Base-by-base conservation (phyloP, 2,329 filamentous ascomycete species). In the Stemphylium lycopersici region DNA sequence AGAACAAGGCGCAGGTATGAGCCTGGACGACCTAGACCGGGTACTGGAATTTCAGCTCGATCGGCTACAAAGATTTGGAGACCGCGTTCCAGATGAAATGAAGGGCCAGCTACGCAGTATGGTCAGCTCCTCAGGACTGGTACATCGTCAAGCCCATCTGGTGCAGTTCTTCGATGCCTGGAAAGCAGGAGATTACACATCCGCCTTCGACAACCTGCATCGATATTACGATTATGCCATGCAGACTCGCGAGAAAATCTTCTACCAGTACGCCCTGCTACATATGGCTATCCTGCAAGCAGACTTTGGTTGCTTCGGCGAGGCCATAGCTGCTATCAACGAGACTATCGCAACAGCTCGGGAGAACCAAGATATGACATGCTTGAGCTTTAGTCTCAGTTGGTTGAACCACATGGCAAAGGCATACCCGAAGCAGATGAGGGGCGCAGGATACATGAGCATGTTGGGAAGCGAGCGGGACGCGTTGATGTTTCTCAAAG, bases 141-240 rank as follows among this genome's bases (percentile, higher is more conserved):
- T 89, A 18, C 90, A 91, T 5, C 90, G 87, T 50, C 79, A 93
- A 54, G 85, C 85, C 12, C 88, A 95, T 71, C 92, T 96, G 65
- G 81, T 95, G 7, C 87, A 83, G 84, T 98, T 96, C 69, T 86
- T 97, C 12, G 93, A 99, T 73, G 86, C 92, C 0, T 98, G 93
- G 93, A 86, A 89, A 71, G 87, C 91, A 3, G 93, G 93, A 4
- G 92, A 98, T 74, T 96, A 93, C 68, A 87, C 90, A 11, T 91
- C 90, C 0, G 90, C 95, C 0, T 95, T 97, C 70, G 93, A 99
- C 68, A 88, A 88, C 62, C 81, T 99, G 16, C 93, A 98, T 73
- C 88, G 91, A 46, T 99, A 97, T 74, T 99, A 97, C 67, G 95
- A 99, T 74, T 97, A 96, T 75, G 95, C 93, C 1, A 92, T 96